Base-by-base conservation (phyloP, 306 rosid genomes). In the Argentina anserina region DNA sequence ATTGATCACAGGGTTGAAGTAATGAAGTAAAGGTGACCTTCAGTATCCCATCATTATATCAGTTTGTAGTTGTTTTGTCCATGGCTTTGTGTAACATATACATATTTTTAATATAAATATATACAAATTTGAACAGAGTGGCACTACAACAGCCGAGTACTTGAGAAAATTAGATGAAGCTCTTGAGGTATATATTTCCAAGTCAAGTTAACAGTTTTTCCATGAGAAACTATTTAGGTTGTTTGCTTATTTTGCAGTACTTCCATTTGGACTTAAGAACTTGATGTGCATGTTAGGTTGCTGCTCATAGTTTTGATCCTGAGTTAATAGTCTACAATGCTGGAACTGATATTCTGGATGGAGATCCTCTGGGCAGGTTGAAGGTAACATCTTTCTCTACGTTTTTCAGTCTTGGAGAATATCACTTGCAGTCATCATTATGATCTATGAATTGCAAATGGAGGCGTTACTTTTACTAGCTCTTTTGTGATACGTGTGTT, bases 341-440 rank as follows among this genome's bases (percentile, higher is more conserved):
- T 71, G 98, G 98, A 85, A 94, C 97, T 41, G 98, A 94, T 90
- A 85, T 94, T 75, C 80, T 94, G 39, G 96, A 94, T 26, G 97
- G 97, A 76, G 98, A 93, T 80, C 94, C 97, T 69, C 77, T 93
- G 69, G 98, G 98, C 79, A 75, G 80, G 81, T 81, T 93, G 84
- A 81, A 89, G 97, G 97, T 93, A 87, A 75, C 70, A 70, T 65
- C 3, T 7, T 81, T 49, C 40, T 45, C 67, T 70, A 75, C 80
- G 59, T 23, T 29, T 47, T 71, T 82, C 36, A 43, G 55, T 75
- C 60, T 29, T 25, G 71, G 45, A 52, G 20, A 74, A 73, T 71
- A 55, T 70, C 56, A 67, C 64, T 59, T 55, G 36, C 9, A 58
- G 7, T 28, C 18, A 55, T 3, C 17, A 55, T 17, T 58, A 13